These are phyloP conservation scores for Blastobotrys robertii DNA, from an alignment of 805 yeast species.

Conservation along the genomic window DNA sequence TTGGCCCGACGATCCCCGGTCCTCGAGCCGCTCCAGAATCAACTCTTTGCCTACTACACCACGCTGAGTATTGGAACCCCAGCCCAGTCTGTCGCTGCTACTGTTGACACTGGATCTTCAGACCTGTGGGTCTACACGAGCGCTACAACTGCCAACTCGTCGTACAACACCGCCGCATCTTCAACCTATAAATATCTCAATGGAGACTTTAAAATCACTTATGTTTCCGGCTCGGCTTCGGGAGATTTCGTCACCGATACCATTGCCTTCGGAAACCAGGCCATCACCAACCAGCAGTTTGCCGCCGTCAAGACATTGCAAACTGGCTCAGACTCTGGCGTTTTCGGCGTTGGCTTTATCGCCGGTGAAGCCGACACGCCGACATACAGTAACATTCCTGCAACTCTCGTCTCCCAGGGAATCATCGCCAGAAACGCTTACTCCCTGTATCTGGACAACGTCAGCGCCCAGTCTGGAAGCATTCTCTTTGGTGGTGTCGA, in stretches of 20 bases:
- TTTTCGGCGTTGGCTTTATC: slow-evolving; percentile 30
- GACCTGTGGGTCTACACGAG: slow-evolving; percentile 45
- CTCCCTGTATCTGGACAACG: slow-evolving; percentile 36
- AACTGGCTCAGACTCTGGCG: slow-evolving; percentile 9
- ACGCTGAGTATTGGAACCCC: slow-evolving; percentile 38
- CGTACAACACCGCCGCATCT: slow-evolving; percentile 25
- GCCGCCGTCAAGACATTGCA: slow-evolving; percentile 8
- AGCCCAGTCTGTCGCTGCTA: slow-evolving; percentile 39
- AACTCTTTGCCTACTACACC: too few relatives aligned
- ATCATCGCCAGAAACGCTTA: slow-evolving; percentile 33
- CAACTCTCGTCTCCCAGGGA: slow-evolving; percentile 41
- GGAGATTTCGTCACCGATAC: slow-evolving; percentile 67
- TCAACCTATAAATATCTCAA: slow-evolving; percentile 79
- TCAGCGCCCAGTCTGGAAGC: slow-evolving; percentile 27
- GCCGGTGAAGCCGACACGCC: slow-evolving; percentile 23
- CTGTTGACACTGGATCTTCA: slow-evolving; percentile 64
- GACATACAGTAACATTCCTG: slow-evolving; percentile 55
- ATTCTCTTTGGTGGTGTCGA: slow-evolving; percentile 40
- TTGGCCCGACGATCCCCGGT: too few relatives aligned
- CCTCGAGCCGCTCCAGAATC: too few relatives aligned
- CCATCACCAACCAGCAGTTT: too few relatives aligned
- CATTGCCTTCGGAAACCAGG: slow-evolving; percentile 67
- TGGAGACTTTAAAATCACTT: slow-evolving; percentile 69
- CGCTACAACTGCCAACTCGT: slow-evolving; percentile 1
- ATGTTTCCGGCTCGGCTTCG: slow-evolving; percentile 89